These are phyloP conservation scores for Hapsidospora chrysogenum DNA, from an alignment of 495 filamentous ascomycete genomes.

Conservation along the genomic window DNA sequence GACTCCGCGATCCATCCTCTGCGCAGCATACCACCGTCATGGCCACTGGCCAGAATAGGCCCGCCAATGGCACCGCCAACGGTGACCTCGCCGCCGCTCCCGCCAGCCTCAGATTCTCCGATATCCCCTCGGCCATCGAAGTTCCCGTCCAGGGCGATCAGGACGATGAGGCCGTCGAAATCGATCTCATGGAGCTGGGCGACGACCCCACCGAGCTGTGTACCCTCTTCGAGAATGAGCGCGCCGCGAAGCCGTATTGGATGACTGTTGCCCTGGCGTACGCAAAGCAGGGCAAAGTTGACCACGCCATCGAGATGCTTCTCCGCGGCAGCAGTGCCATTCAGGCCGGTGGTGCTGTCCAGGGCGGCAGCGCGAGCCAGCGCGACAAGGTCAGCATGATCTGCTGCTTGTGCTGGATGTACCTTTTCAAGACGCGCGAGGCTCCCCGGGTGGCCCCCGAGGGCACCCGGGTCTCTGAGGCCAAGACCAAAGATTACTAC, in stretches of 20 bases:
- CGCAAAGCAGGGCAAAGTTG: slow-evolving; percentile 81
- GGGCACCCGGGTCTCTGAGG: slow-evolving; percentile 42
- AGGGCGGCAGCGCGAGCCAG: slow-evolving; percentile 31
- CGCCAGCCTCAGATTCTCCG: slow-evolving; percentile 51
- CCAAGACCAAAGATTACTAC: slow-evolving; percentile 81
- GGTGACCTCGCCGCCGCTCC: slow-evolving; percentile 6
- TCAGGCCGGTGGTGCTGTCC: slow-evolving; percentile 20
- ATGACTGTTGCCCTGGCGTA: slow-evolving; percentile 94
- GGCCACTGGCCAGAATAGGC: no score
- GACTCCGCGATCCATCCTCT: no score
- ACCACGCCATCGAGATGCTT: slow-evolving; percentile 89
- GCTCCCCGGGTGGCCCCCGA: slow-evolving; percentile 64
- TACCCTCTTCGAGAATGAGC: slow-evolving; percentile 81
- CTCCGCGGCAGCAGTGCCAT: slow-evolving; percentile 65
- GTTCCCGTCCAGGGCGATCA: slow-evolving; percentile 63
- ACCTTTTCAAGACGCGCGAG: slow-evolving; percentile 77
- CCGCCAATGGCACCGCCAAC: slow-evolving; percentile 12
- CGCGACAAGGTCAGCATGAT: slow-evolving; percentile 79
- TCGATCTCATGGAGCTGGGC: slow-evolving; percentile 73
- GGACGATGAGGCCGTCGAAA: slow-evolving; percentile 76
- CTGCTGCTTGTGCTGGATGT: slow-evolving; percentile 79
- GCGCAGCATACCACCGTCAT: slow-evolving; percentile 12
- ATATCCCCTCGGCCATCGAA: slow-evolving; percentile 78
- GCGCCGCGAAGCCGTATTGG: slow-evolving; percentile 77
- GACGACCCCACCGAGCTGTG: slow-evolving; percentile 95